Conservation (phyloP, 257 asterid genomes). For the Fraxinus excelsior region DNA sequence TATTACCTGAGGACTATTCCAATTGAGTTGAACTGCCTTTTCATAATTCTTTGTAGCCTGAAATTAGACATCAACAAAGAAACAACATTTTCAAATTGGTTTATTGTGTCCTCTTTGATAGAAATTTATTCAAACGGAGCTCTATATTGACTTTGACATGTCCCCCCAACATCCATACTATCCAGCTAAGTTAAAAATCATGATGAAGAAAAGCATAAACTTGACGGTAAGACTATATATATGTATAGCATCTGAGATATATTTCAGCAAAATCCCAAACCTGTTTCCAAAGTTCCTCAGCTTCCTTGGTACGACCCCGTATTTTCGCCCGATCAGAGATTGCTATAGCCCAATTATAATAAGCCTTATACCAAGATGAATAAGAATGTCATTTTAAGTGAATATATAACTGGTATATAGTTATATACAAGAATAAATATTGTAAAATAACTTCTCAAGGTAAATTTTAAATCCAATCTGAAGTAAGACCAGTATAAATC, state of each 20-base stretch:
- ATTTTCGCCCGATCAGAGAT: constrained; percentile 98
- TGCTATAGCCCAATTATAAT: constrained; percentile 98
- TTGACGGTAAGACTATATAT: constrained; percentile 13
- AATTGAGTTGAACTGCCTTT: constrained; percentile 94
- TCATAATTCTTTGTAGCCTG: constrained; percentile 96
- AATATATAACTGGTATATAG: neutral
- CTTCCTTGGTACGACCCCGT: constrained; percentile 99
- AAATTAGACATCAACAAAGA: constrained; percentile 24
- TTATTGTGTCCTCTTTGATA: neutral
- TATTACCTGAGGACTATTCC: constrained; percentile 99
- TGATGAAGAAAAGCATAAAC: constrained; percentile 18
- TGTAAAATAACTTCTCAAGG: neutral
- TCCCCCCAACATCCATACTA: neutral
- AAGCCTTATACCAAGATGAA: constrained; percentile 50
- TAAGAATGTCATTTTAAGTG: constrained; percentile 11
- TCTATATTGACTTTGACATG: neutral
- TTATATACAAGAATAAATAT: neutral
- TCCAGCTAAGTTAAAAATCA: constrained; percentile 4
- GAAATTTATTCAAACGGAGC: neutral
- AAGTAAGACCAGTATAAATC: neutral
- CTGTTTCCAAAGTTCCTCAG: constrained; percentile 99
- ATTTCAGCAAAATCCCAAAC: constrained; percentile 34
- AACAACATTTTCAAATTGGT: constrained; percentile 5
- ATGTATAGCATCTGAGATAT: constrained; percentile 10
- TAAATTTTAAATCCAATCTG: neutral